These are phyloP conservation scores for Naganishia kalamii DNA, from an alignment of 768 basidiomycete genomes.

Conservation along the genomic window DNA sequence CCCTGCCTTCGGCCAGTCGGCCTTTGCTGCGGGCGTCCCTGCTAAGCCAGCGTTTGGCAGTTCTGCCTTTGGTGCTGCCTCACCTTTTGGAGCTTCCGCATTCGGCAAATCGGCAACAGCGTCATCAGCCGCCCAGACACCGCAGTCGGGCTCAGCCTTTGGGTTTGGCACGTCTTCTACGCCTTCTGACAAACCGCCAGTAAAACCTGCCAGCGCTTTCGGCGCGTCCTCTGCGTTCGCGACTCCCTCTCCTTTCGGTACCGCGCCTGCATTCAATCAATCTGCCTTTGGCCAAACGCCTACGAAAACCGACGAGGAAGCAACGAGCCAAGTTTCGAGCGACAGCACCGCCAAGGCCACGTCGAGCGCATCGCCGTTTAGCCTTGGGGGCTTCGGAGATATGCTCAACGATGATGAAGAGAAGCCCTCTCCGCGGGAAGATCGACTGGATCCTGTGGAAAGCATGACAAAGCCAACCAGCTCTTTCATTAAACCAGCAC, in stretches of 20 bases:
- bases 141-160: not conserved
- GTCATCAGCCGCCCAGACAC: slow-evolving; percentile 18
- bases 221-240: slow-evolving; percentile 27
- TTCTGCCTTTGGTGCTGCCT: slow-evolving; percentile 40
- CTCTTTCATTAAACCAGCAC: slow-evolving; percentile 25
- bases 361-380: slow-evolving; percentile 40
- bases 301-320: not conserved
- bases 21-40: slow-evolving; percentile 26
- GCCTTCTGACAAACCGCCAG: not conserved
- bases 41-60: slow-evolving; percentile 34
- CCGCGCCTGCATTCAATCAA: slow-evolving; percentile 32
- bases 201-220: slow-evolving; percentile 23
- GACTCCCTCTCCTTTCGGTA: slow-evolving; percentile 1
- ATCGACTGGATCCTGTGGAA: not conserved
- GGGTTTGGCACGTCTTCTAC: slow-evolving; percentile 27
- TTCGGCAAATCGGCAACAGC: slow-evolving; percentile 18
- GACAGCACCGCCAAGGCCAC: slow-evolving; percentile 10
- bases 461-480: not conserved
- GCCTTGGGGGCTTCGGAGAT: slow-evolving; percentile 36
- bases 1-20: slow-evolving; percentile 11
- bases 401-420: slow-evolving; percentile 22
- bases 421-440: not conserved
- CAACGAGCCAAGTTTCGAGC: slow-evolving; percentile 2
- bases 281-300: slow-evolving; percentile 37
- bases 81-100: slow-evolving; percentile 24